Conservation (phyloP, 129 eudicot species). For the carrot (Daucus carota) region DH1_v3.0 NC_030381.2:54146501-54147000, state of each 20-base stretch:
- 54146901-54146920: too few species aligned
- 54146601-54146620: constrained; percentile 84
- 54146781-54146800: neutral
- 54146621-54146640: constrained; percentile 81
- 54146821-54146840: neutral
- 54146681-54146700: constrained; percentile 51
- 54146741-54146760: neutral
- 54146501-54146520: neutral
- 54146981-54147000: too few species aligned
- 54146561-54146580: neutral
- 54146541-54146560: neutral
- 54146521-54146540: neutral
- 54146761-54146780: neutral
- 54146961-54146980: too few species aligned
- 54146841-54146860: neutral
- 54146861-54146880: neutral
- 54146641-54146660: constrained; percentile 47
- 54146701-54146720: constrained; percentile 22
- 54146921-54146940: too few species aligned
- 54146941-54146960: too few species aligned
- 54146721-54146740: neutral
- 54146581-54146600: constrained; percentile 60
- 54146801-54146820: neutral
- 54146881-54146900: neutral
- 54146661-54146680: constrained; percentile 52